Conservation (phyloP, 1,139 yeast genomes). For the Suhomyces coccinellae region DNA sequence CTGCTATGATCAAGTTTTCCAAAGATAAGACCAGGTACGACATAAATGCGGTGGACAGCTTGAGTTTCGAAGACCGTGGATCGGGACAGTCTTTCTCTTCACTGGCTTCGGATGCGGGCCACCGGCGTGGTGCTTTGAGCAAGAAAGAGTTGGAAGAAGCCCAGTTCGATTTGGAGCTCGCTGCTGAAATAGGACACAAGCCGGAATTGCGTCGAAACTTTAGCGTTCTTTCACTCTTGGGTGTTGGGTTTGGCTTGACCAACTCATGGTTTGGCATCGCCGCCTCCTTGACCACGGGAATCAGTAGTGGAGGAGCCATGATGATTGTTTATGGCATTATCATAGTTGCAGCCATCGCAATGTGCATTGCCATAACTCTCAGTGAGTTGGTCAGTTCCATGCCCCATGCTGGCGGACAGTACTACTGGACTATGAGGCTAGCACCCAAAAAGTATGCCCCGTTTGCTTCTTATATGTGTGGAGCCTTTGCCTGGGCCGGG, state of each 20-base stretch:
- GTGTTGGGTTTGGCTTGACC: slow-evolving; percentile 53
- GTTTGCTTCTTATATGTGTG: slow-evolving; percentile 53
- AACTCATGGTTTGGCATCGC: slow-evolving; percentile 57
- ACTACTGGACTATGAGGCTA: slow-evolving; percentile 58
- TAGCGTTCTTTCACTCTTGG: slow-evolving; percentile 53
- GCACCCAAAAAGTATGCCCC: slow-evolving; percentile 52
- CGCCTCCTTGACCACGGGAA: slow-evolving; percentile 50
- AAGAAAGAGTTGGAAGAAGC: slow-evolving; percentile 22
- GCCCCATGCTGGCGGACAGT: slow-evolving; percentile 62
- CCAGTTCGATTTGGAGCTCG: slow-evolving; percentile 33
- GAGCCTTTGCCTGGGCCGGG: slow-evolving; percentile 60
- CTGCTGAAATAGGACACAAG: slow-evolving; percentile 36
- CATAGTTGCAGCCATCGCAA: slow-evolving; percentile 32
- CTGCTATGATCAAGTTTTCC: slow-evolving; percentile 4
- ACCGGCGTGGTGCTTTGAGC: slow-evolving; percentile 4
- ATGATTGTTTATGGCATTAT: slow-evolving; percentile 48
- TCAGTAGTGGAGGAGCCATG: slow-evolving; percentile 52
- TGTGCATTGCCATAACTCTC: slow-evolving; percentile 40
- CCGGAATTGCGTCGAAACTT: slow-evolving; percentile 51
- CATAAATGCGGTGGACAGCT: slow-evolving; percentile 21
- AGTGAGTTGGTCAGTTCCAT: slow-evolving; percentile 55
- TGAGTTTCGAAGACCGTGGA: slow-evolving; percentile 20
- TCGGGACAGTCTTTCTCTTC: background rate
- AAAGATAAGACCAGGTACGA: slow-evolving; percentile 9
- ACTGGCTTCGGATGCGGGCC: background rate